phyloP scores from a whole-genome alignment of 225 moss, liverwort and hornwort species.

The Antitrichia curtipendula region DNA sequence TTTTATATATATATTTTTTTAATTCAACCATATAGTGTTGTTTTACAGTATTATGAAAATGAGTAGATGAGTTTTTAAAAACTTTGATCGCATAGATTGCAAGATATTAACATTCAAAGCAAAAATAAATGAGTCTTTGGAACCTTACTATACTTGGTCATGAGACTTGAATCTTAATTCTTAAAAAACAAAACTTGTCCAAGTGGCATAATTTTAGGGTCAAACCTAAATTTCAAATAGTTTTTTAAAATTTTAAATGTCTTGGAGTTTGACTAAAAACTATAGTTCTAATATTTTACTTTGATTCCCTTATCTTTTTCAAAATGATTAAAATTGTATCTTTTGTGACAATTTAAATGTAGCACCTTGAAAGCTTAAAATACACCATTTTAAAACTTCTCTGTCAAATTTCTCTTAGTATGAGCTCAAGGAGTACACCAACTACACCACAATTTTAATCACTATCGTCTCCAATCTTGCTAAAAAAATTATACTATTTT shows the following conservation, averaged over 20 bases:
- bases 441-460: not conserved
- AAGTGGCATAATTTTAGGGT: not conserved
- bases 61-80: not conserved
- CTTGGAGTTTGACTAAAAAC: rapidly evolving
- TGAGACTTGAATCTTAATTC: not conserved
- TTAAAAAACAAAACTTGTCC: rapidly evolving
- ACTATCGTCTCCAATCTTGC: not conserved
- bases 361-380: too few species aligned
- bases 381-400: too few species aligned
- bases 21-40: not conserved
- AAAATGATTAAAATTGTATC: too few species aligned
- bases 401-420: too few species aligned
- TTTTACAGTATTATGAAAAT: not conserved
- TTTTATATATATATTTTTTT: too few species aligned
- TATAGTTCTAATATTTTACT: rapidly evolving
- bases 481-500: not conserved
- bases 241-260: not conserved
- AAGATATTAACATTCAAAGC: not conserved
- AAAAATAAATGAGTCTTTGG: not conserved
- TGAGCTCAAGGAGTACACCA: too few species aligned
- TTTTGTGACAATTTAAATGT: not conserved
- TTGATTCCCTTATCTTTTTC: not conserved
- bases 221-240: not conserved
- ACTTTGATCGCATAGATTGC: not conserved
- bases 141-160: not conserved